Base-by-base conservation (phyloP, 495 filamentous ascomycete genomes). In the Penicillium daleae region DNA sequence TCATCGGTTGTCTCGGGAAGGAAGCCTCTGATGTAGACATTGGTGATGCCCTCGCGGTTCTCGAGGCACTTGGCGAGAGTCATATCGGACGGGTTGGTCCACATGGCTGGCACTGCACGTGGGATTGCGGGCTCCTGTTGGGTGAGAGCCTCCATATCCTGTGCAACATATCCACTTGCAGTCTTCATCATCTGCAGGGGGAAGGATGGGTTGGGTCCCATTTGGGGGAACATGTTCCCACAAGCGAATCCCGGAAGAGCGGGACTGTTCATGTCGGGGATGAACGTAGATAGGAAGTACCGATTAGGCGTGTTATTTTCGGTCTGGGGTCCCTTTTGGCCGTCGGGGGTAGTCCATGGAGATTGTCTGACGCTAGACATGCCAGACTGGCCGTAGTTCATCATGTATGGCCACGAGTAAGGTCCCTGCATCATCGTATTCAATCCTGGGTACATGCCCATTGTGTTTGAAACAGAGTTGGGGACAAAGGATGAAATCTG, bases 1-100 rank as follows among this genome's bases (percentile, higher is more conserved):
- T 96, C 90, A 72, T 99, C 95, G 54, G 94, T 93, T 0, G 94
- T 98, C 66, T 95, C 91, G 0, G 96, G 96, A 49, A 92, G 90
- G 54, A 99, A 87, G 17, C 95, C 95, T 56, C 95, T 90, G 61
- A 99, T 96, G 78, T 99, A 99, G 63, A 99, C 94, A 66, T 99
- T 99, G 53, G 85, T 98, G 81, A 85, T 93, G 67, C 79, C 90
- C 71, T 86, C 91, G 39, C 90, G 89, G 66, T 98, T 98, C 73
- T 96, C 90, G 51, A 98, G 81, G 67, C 92, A 92, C 76, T 97
- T 92, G 63, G 93, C 92, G 32, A 97, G 85, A 33, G 91, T 91
- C 72, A 89, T 82, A 76, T 83, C 91, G 69, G 86, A 87, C 57
- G 80, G 88, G 68, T 84, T 86, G 48, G 88, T 90, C 78, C 89